phyloP scores from a whole-genome alignment of 495 filamentous ascomycete genomes.

The Pyronema omphalodes region DNA sequence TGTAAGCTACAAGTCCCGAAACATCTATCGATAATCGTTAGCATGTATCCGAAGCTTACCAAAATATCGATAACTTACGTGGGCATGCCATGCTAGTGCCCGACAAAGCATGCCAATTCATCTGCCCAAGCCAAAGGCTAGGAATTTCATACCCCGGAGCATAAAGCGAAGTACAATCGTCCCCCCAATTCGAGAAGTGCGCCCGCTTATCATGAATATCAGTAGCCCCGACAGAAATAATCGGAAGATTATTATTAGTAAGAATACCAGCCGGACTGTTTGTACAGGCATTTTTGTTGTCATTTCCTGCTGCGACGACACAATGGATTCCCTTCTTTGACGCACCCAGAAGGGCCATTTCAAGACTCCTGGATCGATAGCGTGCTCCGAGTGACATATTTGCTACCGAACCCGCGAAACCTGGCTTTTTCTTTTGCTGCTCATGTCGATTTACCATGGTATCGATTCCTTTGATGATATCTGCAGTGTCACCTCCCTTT shows the following conservation, averaged over 20 bases:
- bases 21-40: constrained; percentile 22
- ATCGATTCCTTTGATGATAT: constrained; percentile 43
- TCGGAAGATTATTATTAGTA: constrained; percentile 25
- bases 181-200: constrained; percentile 43
- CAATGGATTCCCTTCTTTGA: constrained; percentile 38
- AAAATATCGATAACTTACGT: constrained; percentile 17
- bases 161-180: constrained; percentile 35
- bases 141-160: constrained; percentile 30
- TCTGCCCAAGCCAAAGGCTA: constrained; percentile 33
- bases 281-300: constrained; percentile 35
- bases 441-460: constrained; percentile 33
- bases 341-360: constrained; percentile 37
- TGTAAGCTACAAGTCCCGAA: constrained; percentile 34
- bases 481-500: constrained; percentile 35
- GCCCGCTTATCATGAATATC: constrained; percentile 34
- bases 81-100: constrained; percentile 40
- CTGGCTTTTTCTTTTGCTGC: constrained; percentile 25
- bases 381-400: constrained; percentile 23
- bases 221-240: constrained; percentile 44
- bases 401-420: constrained; percentile 27
- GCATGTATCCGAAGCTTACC: background rate
- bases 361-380: constrained; percentile 32
- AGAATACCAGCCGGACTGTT: constrained; percentile 38
- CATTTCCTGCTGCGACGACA: constrained; percentile 48
- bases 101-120: constrained; percentile 30